These are phyloP conservation scores for Mycena latifolia DNA, from an alignment of 768 basidiomycete genomes.

Conservation along the genomic window DNA sequence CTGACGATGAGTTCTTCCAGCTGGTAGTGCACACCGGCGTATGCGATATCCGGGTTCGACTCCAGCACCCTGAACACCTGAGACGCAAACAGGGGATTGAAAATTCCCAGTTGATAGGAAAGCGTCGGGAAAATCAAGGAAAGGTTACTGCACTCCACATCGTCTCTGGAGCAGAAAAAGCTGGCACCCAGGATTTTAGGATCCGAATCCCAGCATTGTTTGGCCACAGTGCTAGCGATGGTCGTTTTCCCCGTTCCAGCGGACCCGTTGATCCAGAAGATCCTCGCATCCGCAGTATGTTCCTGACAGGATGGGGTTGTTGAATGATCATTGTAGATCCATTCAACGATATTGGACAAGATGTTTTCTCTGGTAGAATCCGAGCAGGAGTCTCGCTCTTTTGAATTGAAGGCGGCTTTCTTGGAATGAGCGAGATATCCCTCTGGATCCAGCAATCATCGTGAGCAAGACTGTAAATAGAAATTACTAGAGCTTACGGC, in stretches of 20 bases:
- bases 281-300: too few species aligned
- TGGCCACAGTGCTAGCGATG: slow-evolving; percentile 8
- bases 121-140: slow-evolving; percentile 36
- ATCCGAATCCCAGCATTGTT: neutral
- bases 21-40: slow-evolving; percentile 25
- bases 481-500: too few species aligned
- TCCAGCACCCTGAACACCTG: slow-evolving; percentile 18
- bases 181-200: slow-evolving; percentile 37
- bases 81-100: slow-evolving; percentile 22
- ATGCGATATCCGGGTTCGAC: slow-evolving; percentile 26
- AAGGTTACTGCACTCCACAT: slow-evolving; percentile 26
- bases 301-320: neutral
- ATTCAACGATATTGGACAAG: neutral
- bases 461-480: too few species aligned
- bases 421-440: too few species aligned
- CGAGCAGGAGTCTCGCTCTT: neutral
- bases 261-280: slow-evolving; percentile 22
- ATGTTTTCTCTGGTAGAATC: neutral
- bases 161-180: slow-evolving; percentile 41
- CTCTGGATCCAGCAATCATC: too few species aligned
- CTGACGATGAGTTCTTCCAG: slow-evolving; percentile 36
- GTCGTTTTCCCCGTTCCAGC: slow-evolving; percentile 6
- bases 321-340: neutral
- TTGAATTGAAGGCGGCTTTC: too few species aligned
- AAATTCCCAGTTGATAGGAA: slow-evolving; percentile 32